Evolutionary conservation across 768 basidiomycete genomes (phyloP).

Genomic region (Mycena belliarum): DNA sequence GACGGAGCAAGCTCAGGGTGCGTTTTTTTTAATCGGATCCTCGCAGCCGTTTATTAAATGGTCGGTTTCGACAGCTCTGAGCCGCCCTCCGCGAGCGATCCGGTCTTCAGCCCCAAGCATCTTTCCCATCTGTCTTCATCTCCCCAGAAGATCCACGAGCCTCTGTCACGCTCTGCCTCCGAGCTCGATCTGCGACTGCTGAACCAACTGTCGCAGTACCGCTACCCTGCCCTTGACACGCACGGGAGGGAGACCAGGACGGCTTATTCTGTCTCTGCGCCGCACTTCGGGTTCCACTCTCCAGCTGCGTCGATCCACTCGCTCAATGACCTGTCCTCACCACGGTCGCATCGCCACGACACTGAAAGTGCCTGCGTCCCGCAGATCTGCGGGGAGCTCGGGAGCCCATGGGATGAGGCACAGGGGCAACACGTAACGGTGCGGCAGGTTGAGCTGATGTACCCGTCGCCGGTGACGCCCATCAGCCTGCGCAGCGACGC

Average conservation of each 20-base stretch:
- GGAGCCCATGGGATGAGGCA: conserved; percentile 10
- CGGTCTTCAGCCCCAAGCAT: background rate
- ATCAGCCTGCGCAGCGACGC: background rate
- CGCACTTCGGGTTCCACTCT: conserved; percentile 2
- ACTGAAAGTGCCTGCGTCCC: conserved; percentile 1
- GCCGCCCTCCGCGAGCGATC: conserved; percentile 1
- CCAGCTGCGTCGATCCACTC: background rate
- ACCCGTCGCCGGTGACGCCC: conserved; percentile 13
- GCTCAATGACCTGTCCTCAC: background rate
- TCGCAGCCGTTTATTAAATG: background rate
- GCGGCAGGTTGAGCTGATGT: conserved; percentile 13
- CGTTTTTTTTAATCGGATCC: background rate
- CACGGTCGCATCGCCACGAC: background rate
- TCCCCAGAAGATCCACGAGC: background rate
- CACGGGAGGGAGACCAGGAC: background rate
- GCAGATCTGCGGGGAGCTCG: conserved; percentile 1
- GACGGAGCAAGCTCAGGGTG: conserved; percentile 28
- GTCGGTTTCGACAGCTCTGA: conserved; percentile 1
- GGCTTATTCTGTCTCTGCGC: background rate
- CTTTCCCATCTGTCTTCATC: conserved; percentile 2
- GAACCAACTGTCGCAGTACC: background rate
- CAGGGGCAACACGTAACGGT: background rate
- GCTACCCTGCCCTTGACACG: background rate
- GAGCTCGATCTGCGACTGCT: conserved; percentile 6
- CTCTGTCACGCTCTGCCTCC: conserved; percentile 12